Evolutionary conservation across 73 alveolate genomes (phyloP).

Genomic region (Symbiodinium natans): DNA sequence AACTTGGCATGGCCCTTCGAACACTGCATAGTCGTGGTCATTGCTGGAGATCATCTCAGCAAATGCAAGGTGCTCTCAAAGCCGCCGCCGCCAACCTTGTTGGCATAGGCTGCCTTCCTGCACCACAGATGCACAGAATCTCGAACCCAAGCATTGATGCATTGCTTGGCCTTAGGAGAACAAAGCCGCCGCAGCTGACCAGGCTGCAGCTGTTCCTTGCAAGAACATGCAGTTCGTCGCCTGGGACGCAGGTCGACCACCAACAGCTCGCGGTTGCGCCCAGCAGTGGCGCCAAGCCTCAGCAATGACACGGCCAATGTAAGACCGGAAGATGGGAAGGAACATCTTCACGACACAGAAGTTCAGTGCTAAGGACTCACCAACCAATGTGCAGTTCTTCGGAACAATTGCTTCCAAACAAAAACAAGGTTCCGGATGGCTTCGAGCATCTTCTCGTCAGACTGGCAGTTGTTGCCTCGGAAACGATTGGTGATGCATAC

Average conservation of each 20-base stretch:
- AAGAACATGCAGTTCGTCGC: background rate
- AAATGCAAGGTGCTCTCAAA: conserved; percentile 54
- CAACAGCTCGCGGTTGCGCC: conserved; percentile 20
- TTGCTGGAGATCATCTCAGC: too few species aligned
- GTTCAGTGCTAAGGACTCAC: too few species aligned
- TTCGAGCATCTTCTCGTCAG: conserved; percentile 72
- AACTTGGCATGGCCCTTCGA: too few species aligned
- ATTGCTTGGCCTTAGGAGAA: too few species aligned
- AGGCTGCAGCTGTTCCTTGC: background rate
- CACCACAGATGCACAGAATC: background rate
- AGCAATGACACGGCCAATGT: too few species aligned
- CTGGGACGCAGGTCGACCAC: conserved; percentile 85
- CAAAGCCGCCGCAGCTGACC: background rate
- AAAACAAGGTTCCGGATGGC: conserved; percentile 33
- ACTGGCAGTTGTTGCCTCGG: conserved; percentile 10
- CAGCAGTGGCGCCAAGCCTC: background rate
- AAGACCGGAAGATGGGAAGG: too few species aligned
- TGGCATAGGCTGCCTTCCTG: conserved; percentile 93
- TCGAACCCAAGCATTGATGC: too few species aligned
- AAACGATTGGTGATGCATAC: too few species aligned
- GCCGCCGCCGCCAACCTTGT: conserved; percentile 92
- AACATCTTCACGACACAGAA: too few species aligned
- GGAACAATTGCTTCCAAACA: background rate
- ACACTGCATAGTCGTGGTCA: too few species aligned
- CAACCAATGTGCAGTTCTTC: too few species aligned